phyloP scores from a whole-genome alignment of 768 basidiomycete genomes.

The Hydnomerulius pinastri region DNA sequence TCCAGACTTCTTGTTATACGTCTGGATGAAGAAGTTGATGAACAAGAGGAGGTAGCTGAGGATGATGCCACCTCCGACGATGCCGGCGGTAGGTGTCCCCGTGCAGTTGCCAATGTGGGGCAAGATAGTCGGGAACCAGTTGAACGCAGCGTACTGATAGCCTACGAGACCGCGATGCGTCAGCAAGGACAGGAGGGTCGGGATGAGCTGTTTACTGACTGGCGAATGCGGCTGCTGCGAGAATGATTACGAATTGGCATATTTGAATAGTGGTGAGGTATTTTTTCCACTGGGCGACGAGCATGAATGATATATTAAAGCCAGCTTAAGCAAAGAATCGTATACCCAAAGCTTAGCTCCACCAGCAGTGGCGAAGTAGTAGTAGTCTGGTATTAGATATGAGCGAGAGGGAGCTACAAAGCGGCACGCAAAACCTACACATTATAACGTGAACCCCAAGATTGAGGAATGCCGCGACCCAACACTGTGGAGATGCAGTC shows the following conservation, averaged over 20 bases:
- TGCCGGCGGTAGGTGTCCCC: slow-evolving; percentile 15
- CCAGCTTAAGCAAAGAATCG: neutral
- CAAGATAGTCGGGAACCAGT: slow-evolving; percentile 16
- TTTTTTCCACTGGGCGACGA: slow-evolving; percentile 21
- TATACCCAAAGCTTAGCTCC: slow-evolving; percentile 23
- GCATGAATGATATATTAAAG: neutral
- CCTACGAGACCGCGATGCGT: neutral
- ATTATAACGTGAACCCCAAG: slow-evolving; percentile 91
- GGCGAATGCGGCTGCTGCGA: slow-evolving; percentile 7
- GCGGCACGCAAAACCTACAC: slow-evolving; percentile 58
- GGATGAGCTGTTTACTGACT: slow-evolving; percentile 6
- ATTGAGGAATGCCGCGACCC: slow-evolving; percentile 89
- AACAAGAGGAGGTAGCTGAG: slow-evolving; percentile 22
- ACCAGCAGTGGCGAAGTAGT: slow-evolving; percentile 95
- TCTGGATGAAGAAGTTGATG: slow-evolving; percentile 23
- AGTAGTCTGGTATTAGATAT: slow-evolving; percentile 68
- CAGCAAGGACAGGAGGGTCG: neutral
- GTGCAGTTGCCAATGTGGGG: slow-evolving; percentile 19
- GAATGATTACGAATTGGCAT: slow-evolving; percentile 21
- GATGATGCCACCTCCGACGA: slow-evolving; percentile 12
- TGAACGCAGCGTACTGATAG: slow-evolving; percentile 21
- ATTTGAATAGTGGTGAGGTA: slow-evolving; percentile 27
- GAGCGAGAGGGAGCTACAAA: slow-evolving; percentile 2
- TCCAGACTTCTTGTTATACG: slow-evolving; percentile 11
- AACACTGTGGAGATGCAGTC: slow-evolving; percentile 61